A percentile compares a stretch with the other conserved stretches of the same genome.
phyloP scores from a whole-genome alignment of 306 rosid species.

The Neltuma alba region DNA sequence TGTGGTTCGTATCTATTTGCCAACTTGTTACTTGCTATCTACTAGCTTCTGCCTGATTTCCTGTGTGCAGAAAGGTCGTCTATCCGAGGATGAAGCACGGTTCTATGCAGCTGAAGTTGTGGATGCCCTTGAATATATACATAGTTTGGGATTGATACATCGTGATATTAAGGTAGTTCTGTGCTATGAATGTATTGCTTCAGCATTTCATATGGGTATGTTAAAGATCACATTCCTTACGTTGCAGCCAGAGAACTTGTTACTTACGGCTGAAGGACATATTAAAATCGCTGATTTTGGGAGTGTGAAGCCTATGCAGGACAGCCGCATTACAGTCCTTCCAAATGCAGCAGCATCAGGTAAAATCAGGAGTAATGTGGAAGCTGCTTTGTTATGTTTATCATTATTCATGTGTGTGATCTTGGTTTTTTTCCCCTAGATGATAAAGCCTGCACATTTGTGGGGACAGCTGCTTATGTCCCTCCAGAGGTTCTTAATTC shows the following conservation, averaged over 20 bases:
- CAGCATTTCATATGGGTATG: slow-evolving; percentile 32
- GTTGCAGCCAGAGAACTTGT: slow-evolving; percentile 96
- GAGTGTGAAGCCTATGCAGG: slow-evolving; percentile 98
- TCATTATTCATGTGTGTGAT: slow-evolving; percentile 19
- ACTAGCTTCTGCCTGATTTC: slow-evolving; percentile 32
- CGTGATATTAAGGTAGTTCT: slow-evolving; percentile 94
- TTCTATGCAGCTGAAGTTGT: slow-evolving; percentile 98
- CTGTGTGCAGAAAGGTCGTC: slow-evolving; percentile 81
- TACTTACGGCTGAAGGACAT: slow-evolving; percentile 88
- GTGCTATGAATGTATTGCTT: slow-evolving; percentile 36
- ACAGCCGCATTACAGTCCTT: slow-evolving; percentile 89
- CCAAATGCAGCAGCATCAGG: slow-evolving; percentile 99
- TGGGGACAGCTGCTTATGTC: slow-evolving; percentile 99
- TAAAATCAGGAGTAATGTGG: slow-evolving; percentile 33
- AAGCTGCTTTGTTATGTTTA: slow-evolving; percentile 25
- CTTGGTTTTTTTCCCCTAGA: slow-evolving; percentile 49
- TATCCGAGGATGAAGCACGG: slow-evolving; percentile 83
- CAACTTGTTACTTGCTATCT: slow-evolving; percentile 35
- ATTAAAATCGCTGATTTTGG: slow-evolving; percentile 99
- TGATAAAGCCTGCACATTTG: slow-evolving; percentile 99
- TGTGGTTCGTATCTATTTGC: background rate
- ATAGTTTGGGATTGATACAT: slow-evolving; percentile 91
- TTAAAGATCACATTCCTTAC: slow-evolving; percentile 35
- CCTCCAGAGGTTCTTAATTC: slow-evolving; percentile 99
- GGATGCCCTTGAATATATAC: slow-evolving; percentile 97